Base-by-base conservation (phyloP, 2,329 filamentous ascomycete genomes). In the Pseudogymnoascus sp. region DNA sequence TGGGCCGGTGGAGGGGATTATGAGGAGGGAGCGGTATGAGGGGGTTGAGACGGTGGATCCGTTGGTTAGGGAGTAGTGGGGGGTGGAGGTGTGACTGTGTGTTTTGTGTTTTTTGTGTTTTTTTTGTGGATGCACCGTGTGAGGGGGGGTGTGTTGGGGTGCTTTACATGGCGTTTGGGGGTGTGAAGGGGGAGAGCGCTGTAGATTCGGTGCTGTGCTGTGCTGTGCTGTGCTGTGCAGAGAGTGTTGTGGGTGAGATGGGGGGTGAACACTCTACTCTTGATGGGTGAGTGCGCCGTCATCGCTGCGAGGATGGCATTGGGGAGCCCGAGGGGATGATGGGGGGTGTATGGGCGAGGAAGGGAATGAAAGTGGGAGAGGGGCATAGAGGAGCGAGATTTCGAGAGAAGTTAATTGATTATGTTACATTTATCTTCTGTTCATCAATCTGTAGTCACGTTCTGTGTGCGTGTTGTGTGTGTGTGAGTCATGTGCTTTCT, bases 1-100 rank as follows among this genome's bases (percentile, higher is more conserved):
- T 36, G 95, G 95, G 1, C 93, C 93, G 0, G 93, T 97, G 29
- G 92, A 96, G 77, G 88, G 91, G 66, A 96, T 97, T 74, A 91
- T 99, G 90, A 84, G 95, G 75, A 85, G 95, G 72, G 91, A 83
- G 23, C 81, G 81, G 72, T 87, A 87, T 69, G 79, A 82, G 65
- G 74, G 84, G 5, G 84, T 87, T 6, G 85, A 89, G 73, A 83
- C 86, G 69, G 80, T 89, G 73, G 87, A 90, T 73, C 87, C 87
- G 23, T 77, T 90, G 69, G 74, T 54, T 68, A 66, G 63, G 67
- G 64, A 64, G 62, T 31, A 31, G 64, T 63, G 61, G 64, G 63
- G 62, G 64, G 67, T 67, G 4, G 23, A 4, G 23, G 6, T 29
- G 26, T 31, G 6, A 31, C 6, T 47, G 64, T 31, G 62, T 61